These are phyloP conservation scores for Camelina laxa DNA, from an alignment of 345 rosid genomes.

Conservation along the genomic window DNA sequence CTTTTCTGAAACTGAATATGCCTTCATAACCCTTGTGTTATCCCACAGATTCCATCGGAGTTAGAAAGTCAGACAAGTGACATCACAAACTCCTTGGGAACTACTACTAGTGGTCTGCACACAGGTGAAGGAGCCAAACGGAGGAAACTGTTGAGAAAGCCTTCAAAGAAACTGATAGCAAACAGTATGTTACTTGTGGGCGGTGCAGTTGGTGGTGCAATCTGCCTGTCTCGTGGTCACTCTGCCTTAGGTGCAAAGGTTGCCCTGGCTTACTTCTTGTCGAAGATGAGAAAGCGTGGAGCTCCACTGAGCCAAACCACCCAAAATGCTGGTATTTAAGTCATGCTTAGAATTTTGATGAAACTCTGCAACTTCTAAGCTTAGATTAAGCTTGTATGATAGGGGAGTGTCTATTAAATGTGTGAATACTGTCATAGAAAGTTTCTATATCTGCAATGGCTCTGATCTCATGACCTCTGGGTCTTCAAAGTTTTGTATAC, in stretches of 20 bases:
- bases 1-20: conserved; percentile 2
- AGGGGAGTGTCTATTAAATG: conserved; percentile 17
- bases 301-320: conserved; percentile 49
- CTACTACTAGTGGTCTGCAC: conserved; percentile 26
- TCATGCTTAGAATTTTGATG: conserved; percentile 23
- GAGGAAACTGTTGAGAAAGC: conserved; percentile 55
- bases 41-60: conserved; percentile 64
- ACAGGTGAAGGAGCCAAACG: conserved; percentile 41
- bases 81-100: conserved; percentile 24
- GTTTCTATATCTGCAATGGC: not conserved
- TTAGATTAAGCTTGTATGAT: conserved; percentile 19
- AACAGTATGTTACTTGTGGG: conserved; percentile 76
- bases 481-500: conserved; percentile 27
- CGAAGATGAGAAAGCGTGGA: conserved; percentile 66
- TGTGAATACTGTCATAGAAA: conserved; percentile 24
- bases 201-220: conserved; percentile 51
- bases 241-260: conserved; percentile 81
- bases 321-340: conserved; percentile 39
- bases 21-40: conserved; percentile 12
- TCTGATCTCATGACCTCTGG: conserved; percentile 18
- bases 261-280: conserved; percentile 77
- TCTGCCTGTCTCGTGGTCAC: conserved; percentile 78
- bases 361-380: not conserved
- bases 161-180: conserved; percentile 69
- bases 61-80: conserved; percentile 48